Percentiles rank a stretch among this genome's conserved stretches.
These are phyloP conservation scores for Hypoxylon fragiforme DNA, from an alignment of 495 filamentous ascomycete species.

Conservation along the genomic window DNA sequence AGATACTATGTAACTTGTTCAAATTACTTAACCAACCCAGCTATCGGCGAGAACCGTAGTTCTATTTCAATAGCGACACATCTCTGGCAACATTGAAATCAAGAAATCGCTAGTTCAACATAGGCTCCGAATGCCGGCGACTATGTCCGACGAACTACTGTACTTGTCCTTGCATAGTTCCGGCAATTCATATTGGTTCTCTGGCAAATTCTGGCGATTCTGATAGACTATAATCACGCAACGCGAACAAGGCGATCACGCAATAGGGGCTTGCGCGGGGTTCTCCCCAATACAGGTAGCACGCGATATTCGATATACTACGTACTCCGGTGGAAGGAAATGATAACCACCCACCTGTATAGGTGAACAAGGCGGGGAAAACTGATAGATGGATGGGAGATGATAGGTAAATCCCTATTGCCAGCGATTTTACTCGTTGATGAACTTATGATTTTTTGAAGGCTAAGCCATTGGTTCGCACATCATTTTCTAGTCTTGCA, in stretches of 20 bases:
- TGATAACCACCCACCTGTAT: no score
- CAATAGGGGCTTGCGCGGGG: constrained; percentile 24
- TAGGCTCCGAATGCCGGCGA: constrained; percentile 21
- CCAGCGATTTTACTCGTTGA: no score
- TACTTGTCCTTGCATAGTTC: neutral
- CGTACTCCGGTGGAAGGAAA: no score
- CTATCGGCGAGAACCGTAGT: no score
- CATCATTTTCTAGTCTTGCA: no score
- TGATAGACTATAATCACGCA: constrained; percentile 24
- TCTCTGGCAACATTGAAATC: constrained; percentile 1
- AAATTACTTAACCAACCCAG: neutral
- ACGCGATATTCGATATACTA: no score
- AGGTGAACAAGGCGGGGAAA: constrained; percentile 16
- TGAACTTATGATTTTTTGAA: no score
- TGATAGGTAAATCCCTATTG: no score
- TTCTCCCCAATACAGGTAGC: constrained; percentile 15
- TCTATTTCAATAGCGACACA: neutral
- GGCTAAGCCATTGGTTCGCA: no score
- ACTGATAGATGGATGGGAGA: neutral
- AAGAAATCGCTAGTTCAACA: no score
- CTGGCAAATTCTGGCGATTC: constrained; percentile 6
- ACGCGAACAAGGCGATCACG: constrained; percentile 21
- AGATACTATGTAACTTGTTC: neutral
- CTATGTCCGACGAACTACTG: neutral
- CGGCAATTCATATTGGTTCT: no score